Base-by-base conservation (phyloP, 2,329 filamentous ascomycete genomes). In the Bipolaris cookei region DNA sequence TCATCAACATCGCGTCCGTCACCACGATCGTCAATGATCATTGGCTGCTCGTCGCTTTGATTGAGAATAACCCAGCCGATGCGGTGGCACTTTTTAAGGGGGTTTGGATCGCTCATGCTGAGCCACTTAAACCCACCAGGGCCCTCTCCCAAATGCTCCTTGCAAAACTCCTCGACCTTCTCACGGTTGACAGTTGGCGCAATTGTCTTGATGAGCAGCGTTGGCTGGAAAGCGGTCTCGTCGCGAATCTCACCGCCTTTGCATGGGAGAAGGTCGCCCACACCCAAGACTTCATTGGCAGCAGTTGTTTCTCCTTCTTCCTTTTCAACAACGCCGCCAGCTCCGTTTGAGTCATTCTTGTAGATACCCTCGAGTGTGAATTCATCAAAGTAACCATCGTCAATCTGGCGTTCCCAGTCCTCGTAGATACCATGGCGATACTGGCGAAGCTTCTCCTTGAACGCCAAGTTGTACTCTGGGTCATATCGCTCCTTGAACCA, bases 21-120 rank as follows among this genome's bases (percentile, higher is more conserved):
- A n/a, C 85, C 83, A 59, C 88, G 84, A 66, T 96, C 91, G 58
- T 88, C 80, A 11, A 87, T 83, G 18, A 68, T 39, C 44, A 84
- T 81, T 5, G 83, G 79, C 20, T 84, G 82, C 54, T 96, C 91
- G 0, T 89, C 83, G 13, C 87, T 87, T 14, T 92, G 90, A 70
- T 98, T 90, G 8, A 99, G 84, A 84, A 98, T 95, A 59, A 99
- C 96, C 94, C 96, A 99, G 20, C 95, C 95, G 76, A 99, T 98
- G 20, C 95, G 89, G 74, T 99, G 95, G 71, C 93, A 99, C 62
- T 96, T 90, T 80, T 99, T 99, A 70, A 92, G 90, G 1, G 95
- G 95, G 72, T 99, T 99, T 0, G 95, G 95, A 69, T 99, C 95
- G 65, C 93, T 97, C 47, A 99, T 84, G 32, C 94, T 98, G 4